These are phyloP conservation scores for Clavispora vitiphila DNA, from an alignment of 805 yeast genomes.

Conservation along the genomic window DNA sequence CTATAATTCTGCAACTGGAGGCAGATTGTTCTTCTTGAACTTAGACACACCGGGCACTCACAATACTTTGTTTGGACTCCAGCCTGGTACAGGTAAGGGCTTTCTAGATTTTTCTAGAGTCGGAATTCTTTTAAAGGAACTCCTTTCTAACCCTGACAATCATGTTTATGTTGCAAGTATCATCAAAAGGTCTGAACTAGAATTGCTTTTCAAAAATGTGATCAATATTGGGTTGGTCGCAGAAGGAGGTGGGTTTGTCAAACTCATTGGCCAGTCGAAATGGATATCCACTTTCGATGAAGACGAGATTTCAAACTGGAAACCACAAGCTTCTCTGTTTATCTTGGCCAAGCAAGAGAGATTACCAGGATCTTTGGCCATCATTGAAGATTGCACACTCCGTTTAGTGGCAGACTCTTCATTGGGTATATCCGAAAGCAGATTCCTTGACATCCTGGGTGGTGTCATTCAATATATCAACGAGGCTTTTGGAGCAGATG, in stretches of 20 bases:
- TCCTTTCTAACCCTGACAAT: conserved; percentile 54
- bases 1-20: conserved; percentile 19
- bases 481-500: conserved; percentile 49
- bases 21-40: conserved; percentile 49
- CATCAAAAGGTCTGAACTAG: conserved; percentile 59
- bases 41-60: conserved; percentile 41
- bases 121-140: conserved; percentile 51
- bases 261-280: conserved; percentile 41
- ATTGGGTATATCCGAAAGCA: conserved; percentile 53
- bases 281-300: conserved; percentile 66
- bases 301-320: conserved; percentile 47
- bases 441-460: conserved; percentile 68
- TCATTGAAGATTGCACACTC: conserved; percentile 70
- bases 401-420: conserved; percentile 71
- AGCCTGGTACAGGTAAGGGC: conserved; percentile 7
- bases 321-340: conserved; percentile 50
- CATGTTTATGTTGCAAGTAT: conserved; percentile 69
- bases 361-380: conserved; percentile 71
- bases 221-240: conserved; percentile 79
- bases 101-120: conserved; percentile 38
- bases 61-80: conserved; percentile 7
- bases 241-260: conserved; percentile 82
- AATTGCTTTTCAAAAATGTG: conserved; percentile 60
- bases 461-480: conserved; percentile 83
- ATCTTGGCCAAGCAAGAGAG: conserved; percentile 65